Base-by-base conservation (phyloP, 805 yeast genomes). In the Vanderwaltozyma verrucispora region DNA sequence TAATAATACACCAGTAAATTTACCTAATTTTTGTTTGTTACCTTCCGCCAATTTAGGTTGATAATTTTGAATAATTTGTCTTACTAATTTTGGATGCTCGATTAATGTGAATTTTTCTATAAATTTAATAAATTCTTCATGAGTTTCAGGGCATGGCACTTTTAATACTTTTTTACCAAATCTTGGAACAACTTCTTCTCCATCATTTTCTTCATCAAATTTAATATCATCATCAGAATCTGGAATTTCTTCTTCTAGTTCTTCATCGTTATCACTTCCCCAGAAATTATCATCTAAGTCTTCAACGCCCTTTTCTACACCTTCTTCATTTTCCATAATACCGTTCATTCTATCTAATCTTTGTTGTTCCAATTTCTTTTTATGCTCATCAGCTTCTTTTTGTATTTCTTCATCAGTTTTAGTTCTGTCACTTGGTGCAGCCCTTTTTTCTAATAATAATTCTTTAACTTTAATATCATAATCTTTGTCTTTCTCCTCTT, bases 1-100 rank as follows among this genome's bases (percentile, higher is more conserved):
- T 43, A 83, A 65, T 12, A 87, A 47, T 9, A 83, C 71, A 3
- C 72, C 68, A 1, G 82, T 71, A 50, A 88, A 80, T 3, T 47
- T 53, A 18, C 79, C 82, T 46, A 83, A 61, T 50, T 72, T 78
- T 42, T 77, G 82, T 53, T 84, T 86, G 57, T 89, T 87, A 3
- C 95, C 96, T 38, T 68, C 72, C 3, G 83, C 86, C 37, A 83
- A 65, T 44, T 79, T 75, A 12, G 96, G 95, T 44, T 82, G 85
- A 58, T 79, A 76, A 0, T 65, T 54, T 36, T 68, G 69, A 39
- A 83, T 60, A 30, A 87, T 70, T 39, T 71, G 69, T 35, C 72
- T 70, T 20, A 84, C 66, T 20, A 69, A 60, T 2, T 60, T 55
- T 15, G 72, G 58, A 14, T 74, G 74, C 24, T 73, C 70, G 13